A percentile compares a stretch with the other conserved stretches of the same genome.
Conservation (phyloP, 2,329 filamentous ascomycete species). For the Alternaria gansuensis region DNA sequence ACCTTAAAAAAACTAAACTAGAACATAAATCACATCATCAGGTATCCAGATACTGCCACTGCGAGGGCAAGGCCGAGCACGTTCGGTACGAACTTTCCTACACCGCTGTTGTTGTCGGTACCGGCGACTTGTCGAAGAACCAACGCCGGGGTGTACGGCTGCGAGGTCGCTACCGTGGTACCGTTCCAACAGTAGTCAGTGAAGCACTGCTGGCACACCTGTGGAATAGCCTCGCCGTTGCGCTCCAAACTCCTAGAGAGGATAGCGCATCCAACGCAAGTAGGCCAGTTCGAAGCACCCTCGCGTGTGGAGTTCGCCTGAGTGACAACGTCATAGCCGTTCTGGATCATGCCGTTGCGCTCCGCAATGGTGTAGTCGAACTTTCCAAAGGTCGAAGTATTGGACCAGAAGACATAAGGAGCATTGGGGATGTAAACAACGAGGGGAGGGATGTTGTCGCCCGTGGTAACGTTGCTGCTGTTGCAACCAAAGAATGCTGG, state of each 20-base stretch:
- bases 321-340: conserved; percentile 85
- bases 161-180: conserved; percentile 57
- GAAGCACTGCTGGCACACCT: conserved; percentile 80
- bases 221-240: conserved; percentile 73
- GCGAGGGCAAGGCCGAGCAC: conserved; percentile 30
- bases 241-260: conserved; percentile 77
- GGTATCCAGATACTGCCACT: conserved; percentile 27
- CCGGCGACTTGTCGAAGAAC: conserved; percentile 27
- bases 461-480: conserved; percentile 66
- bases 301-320: conserved; percentile 82
- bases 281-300: conserved; percentile 69
- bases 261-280: conserved; percentile 88
- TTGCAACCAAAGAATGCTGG: conserved; percentile 86
- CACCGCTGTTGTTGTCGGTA: conserved; percentile 34
- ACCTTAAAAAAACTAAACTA: not conserved
- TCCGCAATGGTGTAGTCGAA: conserved; percentile 69
- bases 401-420: conserved; percentile 79
- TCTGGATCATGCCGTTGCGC: conserved; percentile 82
- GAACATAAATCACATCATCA: conserved; percentile 26
- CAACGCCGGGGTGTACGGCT: conserved; percentile 42
- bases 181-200: conserved; percentile 91
- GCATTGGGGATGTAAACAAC: conserved; percentile 89
- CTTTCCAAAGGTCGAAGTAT: conserved; percentile 77
- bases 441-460: conserved; percentile 65
- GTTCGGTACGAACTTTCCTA: conserved; percentile 37